Evolutionary conservation across 768 basidiomycete species (phyloP).

Genomic region (Podaxis rugospora): DNA sequence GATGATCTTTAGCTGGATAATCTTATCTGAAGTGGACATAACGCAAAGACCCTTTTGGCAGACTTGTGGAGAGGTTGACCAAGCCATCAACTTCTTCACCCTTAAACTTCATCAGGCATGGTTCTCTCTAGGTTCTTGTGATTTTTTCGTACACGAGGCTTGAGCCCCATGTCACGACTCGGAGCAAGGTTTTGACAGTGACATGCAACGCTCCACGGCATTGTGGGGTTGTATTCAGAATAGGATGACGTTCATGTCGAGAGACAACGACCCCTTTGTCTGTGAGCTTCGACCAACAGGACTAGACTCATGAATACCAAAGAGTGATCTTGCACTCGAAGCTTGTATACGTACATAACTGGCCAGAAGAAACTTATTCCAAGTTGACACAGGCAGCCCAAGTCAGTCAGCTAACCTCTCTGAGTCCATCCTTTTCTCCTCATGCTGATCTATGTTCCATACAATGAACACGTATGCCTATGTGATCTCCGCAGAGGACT

Average conservation of each 20-base stretch:
- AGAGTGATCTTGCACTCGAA: neutral
- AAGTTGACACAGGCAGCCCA: neutral
- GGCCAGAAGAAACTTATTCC: neutral
- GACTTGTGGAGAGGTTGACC: neutral
- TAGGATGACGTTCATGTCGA: neutral
- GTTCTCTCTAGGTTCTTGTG: neutral
- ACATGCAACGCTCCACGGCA: neutral
- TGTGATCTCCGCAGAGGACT: neutral
- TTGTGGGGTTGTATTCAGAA: neutral
- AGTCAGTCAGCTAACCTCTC: neutral
- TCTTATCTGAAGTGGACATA: neutral
- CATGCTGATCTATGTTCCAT: neutral
- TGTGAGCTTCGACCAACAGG: neutral
- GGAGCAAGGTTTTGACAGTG: neutral
- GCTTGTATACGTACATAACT: neutral
- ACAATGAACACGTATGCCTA: neutral
- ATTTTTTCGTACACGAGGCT: constrained; percentile 3
- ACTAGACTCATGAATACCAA: neutral
- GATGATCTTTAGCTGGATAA: neutral
- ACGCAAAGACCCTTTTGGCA: neutral
- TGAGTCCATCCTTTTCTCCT: neutral
- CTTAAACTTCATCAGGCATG: neutral
- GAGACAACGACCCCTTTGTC: neutral
- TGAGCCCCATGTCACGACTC: neutral
- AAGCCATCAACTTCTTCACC: constrained; percentile 2